A percentile compares a stretch with the other conserved stretches of the same genome.
Conservation (phyloP, 495 filamentous ascomycete genomes). For the Evansstolkia leycettana region DNA sequence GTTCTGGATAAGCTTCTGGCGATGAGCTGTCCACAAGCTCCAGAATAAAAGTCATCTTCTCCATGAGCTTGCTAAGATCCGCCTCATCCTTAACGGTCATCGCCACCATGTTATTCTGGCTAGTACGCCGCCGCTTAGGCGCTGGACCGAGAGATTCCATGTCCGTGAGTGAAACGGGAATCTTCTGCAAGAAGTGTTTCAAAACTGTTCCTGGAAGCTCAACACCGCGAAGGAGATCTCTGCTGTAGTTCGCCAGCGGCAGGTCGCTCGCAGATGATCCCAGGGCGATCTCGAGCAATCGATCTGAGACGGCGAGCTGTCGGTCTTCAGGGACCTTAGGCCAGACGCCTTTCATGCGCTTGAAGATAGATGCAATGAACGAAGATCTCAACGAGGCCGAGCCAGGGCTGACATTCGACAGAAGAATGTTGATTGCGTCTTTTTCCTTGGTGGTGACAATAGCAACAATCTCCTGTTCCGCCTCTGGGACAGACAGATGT, state of each 20-base stretch:
- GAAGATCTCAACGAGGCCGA: conserved; percentile 29
- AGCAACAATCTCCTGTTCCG: conserved; percentile 47
- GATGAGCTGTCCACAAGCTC: conserved; percentile 73
- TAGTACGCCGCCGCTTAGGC: conserved; percentile 65
- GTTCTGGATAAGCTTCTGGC: conserved; percentile 54
- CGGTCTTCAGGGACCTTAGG: conserved; percentile 50
- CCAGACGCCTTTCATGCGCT: conserved; percentile 59
- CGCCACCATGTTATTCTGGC: conserved; percentile 44
- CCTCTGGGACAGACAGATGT: conserved; percentile 41
- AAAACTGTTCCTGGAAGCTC: conserved; percentile 60
- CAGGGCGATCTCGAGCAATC: conserved; percentile 44
- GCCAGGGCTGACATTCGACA: conserved; percentile 36
- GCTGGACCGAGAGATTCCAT: conserved; percentile 51
- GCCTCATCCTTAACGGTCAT: conserved; percentile 32
- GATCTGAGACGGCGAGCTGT: conserved; percentile 44
- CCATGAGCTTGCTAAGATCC: conserved; percentile 49
- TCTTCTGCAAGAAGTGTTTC: conserved; percentile 50
- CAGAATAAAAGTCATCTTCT: conserved; percentile 72
- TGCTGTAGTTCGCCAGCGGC: conserved; percentile 38
- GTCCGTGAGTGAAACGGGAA: conserved; percentile 49
- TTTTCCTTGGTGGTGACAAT: conserved; percentile 55
- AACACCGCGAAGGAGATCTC: conserved; percentile 55
- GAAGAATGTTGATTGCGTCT: conserved; percentile 50
- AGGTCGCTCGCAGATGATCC: conserved; percentile 10
- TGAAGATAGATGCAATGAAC: conserved; percentile 49